These are phyloP conservation scores for Starmera pachycereana DNA, from an alignment of 805 yeast species.

Conservation along the genomic window DNA sequence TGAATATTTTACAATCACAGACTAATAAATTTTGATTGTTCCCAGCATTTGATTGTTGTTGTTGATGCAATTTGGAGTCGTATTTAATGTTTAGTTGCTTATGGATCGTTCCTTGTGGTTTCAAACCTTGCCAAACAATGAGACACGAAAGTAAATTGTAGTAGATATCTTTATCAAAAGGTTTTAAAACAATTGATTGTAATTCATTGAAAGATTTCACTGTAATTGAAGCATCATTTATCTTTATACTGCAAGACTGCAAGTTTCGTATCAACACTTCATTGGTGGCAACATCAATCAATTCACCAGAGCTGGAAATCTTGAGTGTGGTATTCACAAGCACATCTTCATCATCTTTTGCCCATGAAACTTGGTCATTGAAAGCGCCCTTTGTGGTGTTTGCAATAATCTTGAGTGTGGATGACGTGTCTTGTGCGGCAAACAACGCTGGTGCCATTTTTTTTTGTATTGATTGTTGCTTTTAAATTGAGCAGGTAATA, in stretches of 20 bases:
- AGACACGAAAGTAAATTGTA: constrained; percentile 33
- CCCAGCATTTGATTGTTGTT: constrained; percentile 3
- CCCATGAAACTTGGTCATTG: constrained; percentile 10
- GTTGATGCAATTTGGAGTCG: no score
- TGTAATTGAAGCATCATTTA: not conserved
- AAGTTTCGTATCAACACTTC: constrained; percentile 1
- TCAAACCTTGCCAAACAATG: constrained; percentile 47
- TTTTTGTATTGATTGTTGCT: no score
- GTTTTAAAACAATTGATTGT: constrained; percentile 5
- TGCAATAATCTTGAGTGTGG: not conserved
- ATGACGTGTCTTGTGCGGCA: not conserved
- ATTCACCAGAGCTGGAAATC: constrained; percentile 1
- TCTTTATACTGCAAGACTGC: constrained; percentile 1
- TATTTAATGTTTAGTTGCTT: constrained; percentile 16
- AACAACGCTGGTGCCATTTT: not conserved
- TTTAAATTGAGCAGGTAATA: no score
- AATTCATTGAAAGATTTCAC: not conserved
- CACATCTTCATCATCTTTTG: not conserved
- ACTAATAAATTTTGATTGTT: constrained; percentile 33
- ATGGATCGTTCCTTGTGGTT: constrained; percentile 41
- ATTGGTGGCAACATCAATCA: not conserved
- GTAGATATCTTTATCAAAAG: constrained; percentile 22
- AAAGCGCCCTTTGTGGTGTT: constrained; percentile 8
- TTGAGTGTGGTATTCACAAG: constrained; percentile 1
- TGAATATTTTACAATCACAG: constrained; percentile 56